Evolutionary conservation across 1,284 basidiomycete species (phyloP), one percentile per base, ranked within the genome.

Genomic region (Melanopsichium pennsylvanicum): DNA sequence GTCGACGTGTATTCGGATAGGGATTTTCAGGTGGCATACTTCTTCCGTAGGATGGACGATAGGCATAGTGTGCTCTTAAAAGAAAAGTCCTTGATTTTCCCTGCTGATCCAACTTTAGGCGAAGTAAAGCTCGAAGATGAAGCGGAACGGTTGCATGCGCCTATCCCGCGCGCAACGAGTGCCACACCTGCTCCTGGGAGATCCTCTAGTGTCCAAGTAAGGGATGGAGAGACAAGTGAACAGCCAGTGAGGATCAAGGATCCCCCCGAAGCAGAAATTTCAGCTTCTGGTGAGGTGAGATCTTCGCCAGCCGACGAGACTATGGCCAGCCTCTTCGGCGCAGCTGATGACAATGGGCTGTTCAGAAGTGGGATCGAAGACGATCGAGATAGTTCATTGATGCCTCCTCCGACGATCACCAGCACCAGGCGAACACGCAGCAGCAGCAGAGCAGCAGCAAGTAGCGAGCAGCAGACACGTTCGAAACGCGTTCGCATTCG

Each of bases 1-100:
- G 76, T 82, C n/a, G 81, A 82, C 35, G 77, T 82, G 13, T 81
- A 79, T 33, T 72, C 47, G 7, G 50, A 75, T 64, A 64, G 52
- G 19, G 75, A 75, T 48, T 82, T 75, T 37, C 77, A 78, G 21
- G 73, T 82, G 52, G 79, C 81, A 2, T 83, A 80, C 69, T 83
- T 81, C 58, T 83, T 83, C 58, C 72, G 80, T 15, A 62, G 70
- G 33, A 71, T 77, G 41, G 62, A 59, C n/a, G 67, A 79, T 34
- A 55, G 76, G 16, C 82, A 83, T 43, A 80, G 78, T 15, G 82
- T 83, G 7, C 51, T 83, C 19, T 68, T 82, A 56, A 63, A 72
- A 38, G 67, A 71, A 23, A 67, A 69, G 42, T 61, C 54, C 18
- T 46, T 67, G 16, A 36, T 61, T 10, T 64, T 70, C 25, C 68